Evolutionary conservation across 2,329 filamentous ascomycete species (phyloP).

Genomic region (Aspergillus jensenii): DNA sequence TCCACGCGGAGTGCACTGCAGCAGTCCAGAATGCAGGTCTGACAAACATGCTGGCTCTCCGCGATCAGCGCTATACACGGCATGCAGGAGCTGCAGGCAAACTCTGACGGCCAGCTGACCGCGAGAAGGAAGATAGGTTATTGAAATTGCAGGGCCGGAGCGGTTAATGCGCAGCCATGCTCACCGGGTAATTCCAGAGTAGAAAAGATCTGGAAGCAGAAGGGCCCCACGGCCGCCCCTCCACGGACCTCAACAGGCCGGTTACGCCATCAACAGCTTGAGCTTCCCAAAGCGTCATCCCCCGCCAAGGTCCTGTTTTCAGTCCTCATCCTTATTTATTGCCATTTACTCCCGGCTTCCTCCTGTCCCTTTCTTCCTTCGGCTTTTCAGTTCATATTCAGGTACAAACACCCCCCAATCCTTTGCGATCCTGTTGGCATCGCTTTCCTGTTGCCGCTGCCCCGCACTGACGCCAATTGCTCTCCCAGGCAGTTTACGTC

Average conservation of each 20-base stretch:
- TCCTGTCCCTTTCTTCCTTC: slow-evolving; percentile 5
- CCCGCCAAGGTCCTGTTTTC: slow-evolving; percentile 10
- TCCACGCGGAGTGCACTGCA: background rate
- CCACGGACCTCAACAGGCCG: slow-evolving; percentile 25
- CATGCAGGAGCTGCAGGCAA: background rate
- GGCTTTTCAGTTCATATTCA: background rate
- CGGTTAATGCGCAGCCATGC: background rate
- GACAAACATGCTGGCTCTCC: slow-evolving; percentile 5
- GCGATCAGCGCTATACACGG: background rate
- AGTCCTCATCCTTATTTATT: slow-evolving; percentile 11
- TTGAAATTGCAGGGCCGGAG: background rate
- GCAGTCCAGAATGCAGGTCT: slow-evolving; percentile 12
- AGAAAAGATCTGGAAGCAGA: slow-evolving; percentile 2
- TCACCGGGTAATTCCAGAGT: background rate
- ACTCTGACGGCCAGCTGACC: slow-evolving; percentile 10
- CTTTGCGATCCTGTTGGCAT: background rate
- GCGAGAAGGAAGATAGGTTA: background rate
- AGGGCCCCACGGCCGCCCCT: slow-evolving; percentile 19
- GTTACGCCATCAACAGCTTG: slow-evolving; percentile 20
- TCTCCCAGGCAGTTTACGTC: background rate
- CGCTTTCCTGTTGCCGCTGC: slow-evolving; percentile 1
- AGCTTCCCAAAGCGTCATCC: slow-evolving; percentile 15
- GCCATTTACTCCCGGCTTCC: slow-evolving; percentile 5
- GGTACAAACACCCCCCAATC: slow-evolving; percentile 2
- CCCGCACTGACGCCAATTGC: slow-evolving; percentile 29